Evolutionary conservation across 169 alveolate genomes (phyloP), one percentile per base, ranked within the genome.

Genomic region (Theileria orientalis): DNA sequence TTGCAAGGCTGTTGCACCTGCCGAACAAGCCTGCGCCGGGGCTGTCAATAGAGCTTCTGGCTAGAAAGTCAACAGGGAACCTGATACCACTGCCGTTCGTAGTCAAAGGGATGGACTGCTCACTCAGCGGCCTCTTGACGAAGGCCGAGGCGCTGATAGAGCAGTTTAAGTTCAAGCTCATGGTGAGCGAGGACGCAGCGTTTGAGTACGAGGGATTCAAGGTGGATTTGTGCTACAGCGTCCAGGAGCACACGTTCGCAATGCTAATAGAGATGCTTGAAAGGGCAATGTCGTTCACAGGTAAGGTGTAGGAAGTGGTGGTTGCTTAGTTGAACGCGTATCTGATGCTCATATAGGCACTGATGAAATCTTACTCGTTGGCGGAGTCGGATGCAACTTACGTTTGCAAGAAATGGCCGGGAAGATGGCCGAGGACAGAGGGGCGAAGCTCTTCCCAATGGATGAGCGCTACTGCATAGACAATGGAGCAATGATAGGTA

Each of bases 1-100:
- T 97, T 70, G 99, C 99, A 16, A 90, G 99, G 71, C 84, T 96
- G 51, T 90, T 98, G 54, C 90, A 95, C 63, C 92, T 98, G 5
- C 95, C 98, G 0, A 98, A 98, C 87, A 98, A 95, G 60, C 99
- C 99, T 30, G 96, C 99, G 3, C 99, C 99, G 0, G 99, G 99
- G 16, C 95, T 94, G 72, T 97, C 97, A 72, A 96, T 98, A n/a
- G 99, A 98, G 90, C 91, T 95, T 49, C 77, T 92, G 69, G 99
- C 99, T 0, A 92, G 94, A 76, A 70, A 93, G 37, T 89, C 84
- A 8, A 35, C 56, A 51, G 54, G 70, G 63, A 90, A 93, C 69
- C 91, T 94, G 74, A 94, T 96, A 19, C 92, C 94, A 37, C 91
- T 97, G 23, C 99, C 99, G n/a, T 97, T 96, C 80, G 92, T 91